Conservation (phyloP, 2,329 filamentous ascomycete genomes). For the Cercospora berteroae region DNA sequence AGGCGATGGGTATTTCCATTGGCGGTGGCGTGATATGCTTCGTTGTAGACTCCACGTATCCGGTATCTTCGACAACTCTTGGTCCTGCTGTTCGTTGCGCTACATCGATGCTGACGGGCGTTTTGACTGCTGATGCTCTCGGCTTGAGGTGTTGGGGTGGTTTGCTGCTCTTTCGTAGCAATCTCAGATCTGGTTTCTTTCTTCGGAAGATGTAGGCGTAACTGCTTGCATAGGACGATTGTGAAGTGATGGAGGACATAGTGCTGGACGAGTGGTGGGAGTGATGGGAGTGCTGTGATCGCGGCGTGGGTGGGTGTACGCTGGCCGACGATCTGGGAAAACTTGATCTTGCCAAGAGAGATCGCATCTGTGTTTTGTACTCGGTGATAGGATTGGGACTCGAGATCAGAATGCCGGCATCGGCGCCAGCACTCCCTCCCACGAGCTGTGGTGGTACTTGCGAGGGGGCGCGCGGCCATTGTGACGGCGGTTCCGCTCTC, state of each 20-base stretch:
- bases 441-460: conserved; percentile 37
- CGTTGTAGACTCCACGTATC: conserved; percentile 18
- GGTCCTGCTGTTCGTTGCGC: conserved; percentile 14
- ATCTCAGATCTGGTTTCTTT: conserved; percentile 27
- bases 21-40: conserved; percentile 6
- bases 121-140: conserved; percentile 11
- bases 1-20: conserved; percentile 7
- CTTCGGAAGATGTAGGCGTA: conserved; percentile 29
- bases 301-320: conserved; percentile 14
- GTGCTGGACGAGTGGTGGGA: conserved; percentile 11
- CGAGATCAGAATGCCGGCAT: conserved; percentile 32
- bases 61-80: conserved; percentile 33
- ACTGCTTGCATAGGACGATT: conserved; percentile 31
- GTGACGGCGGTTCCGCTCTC: conserved; percentile 32
- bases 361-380: conserved; percentile 16
- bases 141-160: conserved; percentile 30
- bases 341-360: neutral
- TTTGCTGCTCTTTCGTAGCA: conserved; percentile 33
- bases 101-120: neutral
- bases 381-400: conserved; percentile 12
- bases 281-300: conserved; percentile 12
- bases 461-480: conserved; percentile 33
- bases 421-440: conserved; percentile 34
- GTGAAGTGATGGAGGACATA: conserved; percentile 19
- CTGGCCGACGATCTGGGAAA: conserved; percentile 6